Conservation (phyloP, 805 yeast species). For the Cephaloascus albidus region DNA sequence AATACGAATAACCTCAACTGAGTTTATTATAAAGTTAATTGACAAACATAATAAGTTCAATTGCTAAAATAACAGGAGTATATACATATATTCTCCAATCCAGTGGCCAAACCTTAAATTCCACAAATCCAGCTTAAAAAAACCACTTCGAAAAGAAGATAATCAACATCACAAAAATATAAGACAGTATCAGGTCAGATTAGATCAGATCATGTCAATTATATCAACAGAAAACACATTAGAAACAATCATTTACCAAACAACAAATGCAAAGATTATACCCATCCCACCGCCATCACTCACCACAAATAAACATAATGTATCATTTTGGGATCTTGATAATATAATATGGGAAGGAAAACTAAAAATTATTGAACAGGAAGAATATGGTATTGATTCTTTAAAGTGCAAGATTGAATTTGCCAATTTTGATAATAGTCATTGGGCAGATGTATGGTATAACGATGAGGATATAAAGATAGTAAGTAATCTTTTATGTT, state of each 20-base stretch:
- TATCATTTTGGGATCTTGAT: conserved; percentile 17
- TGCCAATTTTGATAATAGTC: conserved; percentile 10
- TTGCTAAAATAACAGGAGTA: too few species aligned
- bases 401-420: conserved; percentile 12
- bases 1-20: too few species aligned
- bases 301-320: background rate
- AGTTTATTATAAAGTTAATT: too few species aligned
- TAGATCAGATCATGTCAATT: too few species aligned
- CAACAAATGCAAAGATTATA: background rate
- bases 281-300: background rate
- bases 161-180: too few species aligned
- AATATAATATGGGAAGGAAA: conserved; percentile 24
- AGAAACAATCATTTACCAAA: background rate
- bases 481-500: conserved; percentile 9
- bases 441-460: conserved; percentile 26
- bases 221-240: background rate
- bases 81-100: too few species aligned
- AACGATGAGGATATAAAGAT: conserved; percentile 17
- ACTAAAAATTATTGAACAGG: conserved; percentile 16
- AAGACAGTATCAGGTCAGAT: too few species aligned
- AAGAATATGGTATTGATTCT: conserved; percentile 2
- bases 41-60: too few species aligned
- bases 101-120: too few species aligned
- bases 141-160: too few species aligned
- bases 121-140: too few species aligned